Evolutionary conservation across 768 basidiomycete genomes (phyloP), one percentile per base, ranked within the genome.

Genomic region (Hygrocybe coccinea): DNA sequence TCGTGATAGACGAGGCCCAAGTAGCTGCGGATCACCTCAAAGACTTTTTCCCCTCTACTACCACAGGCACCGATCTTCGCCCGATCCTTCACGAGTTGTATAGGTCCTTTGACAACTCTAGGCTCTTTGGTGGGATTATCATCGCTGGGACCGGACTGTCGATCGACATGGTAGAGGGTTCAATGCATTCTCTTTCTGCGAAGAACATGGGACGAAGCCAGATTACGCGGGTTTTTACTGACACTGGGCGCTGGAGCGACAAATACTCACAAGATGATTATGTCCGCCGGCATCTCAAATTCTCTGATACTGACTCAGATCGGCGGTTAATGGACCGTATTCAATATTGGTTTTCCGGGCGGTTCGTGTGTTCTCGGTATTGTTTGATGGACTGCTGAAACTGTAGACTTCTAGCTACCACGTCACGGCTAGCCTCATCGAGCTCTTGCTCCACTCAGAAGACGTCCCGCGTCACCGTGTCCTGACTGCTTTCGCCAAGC

Each of bases 241-340:
- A 59, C 14, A 29, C 51, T 39, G 58, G 55, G 44, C 50, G 29
- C 33, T 56, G 52, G 56, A 52, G 12, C 19, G 47, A 47, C 39
- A 39, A 39, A 25, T 21, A 21, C 24, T 38, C 34, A 44, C 55
- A 59, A 25, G 56, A 19, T 14, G 19, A 47, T 17, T 56, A 56
- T 52, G 41, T 56, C 15, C 50, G 45, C 38, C 39, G 44, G 35
- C 48, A 56, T 48, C 29, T 39, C 33, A 11, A 54, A 29, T 37
- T 50, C n/a, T 14, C 49, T 25, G 35, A 36, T 50, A 37, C 12
- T 33, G 65, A 24, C 58, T 56, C 47, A 12, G 59, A 55, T 48
- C 37, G 55, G 54, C 56, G 61, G 37, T 60, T 62, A 50, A 36
- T 45, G 54, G 54, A 62, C n/a, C 49, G 56, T 54, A 62, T 62